A percentile compares a stretch with the other conserved stretches of the same genome.
phyloP scores from a whole-genome alignment of 805 yeast genomes.

The Alloascoidea africana region DNA sequence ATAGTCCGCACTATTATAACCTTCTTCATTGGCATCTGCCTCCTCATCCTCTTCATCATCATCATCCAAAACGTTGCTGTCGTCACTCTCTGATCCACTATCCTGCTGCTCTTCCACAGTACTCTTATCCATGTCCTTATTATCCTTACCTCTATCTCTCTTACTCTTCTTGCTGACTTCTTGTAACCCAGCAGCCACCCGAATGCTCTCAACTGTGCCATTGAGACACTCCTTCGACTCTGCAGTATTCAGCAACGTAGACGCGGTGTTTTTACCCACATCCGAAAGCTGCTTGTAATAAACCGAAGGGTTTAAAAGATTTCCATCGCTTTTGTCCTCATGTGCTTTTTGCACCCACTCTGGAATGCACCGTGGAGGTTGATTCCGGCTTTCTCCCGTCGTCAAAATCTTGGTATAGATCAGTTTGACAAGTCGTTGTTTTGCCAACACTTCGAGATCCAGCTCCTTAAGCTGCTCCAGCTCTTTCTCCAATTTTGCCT shows the following conservation, averaged over 20 bases:
- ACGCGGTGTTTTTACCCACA: not conserved
- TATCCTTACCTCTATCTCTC: not conserved
- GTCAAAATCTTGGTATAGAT: not conserved
- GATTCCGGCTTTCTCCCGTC: not conserved
- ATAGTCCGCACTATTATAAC: slow-evolving; percentile 2
- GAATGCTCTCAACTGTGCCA: not conserved
- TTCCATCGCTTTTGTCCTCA: not conserved
- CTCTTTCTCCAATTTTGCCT: slow-evolving; percentile 2
- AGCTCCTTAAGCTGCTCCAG: not conserved
- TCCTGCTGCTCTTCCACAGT: slow-evolving; percentile 9
- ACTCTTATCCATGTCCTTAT: not conserved
- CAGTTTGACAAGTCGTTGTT: slow-evolving; percentile 1
- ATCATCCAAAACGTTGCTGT: slow-evolving; percentile 18
- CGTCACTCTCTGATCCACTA: slow-evolving; percentile 9
- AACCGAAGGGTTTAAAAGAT: not conserved
- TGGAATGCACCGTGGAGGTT: not conserved
- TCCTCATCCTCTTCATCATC: slow-evolving; percentile 12
- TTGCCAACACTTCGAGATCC: not conserved
- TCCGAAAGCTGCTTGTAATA: not conserved
- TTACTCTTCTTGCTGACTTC: slow-evolving; percentile 1
- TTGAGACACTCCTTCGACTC: not conserved
- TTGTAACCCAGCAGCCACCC: not conserved
- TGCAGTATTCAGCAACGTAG: not conserved
- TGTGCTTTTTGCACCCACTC: slow-evolving; percentile 4
- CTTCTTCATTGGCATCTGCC: slow-evolving; percentile 7